phyloP scores from a whole-genome alignment of 768 basidiomycete genomes.

The Tricholoma furcatifolium region DNA sequence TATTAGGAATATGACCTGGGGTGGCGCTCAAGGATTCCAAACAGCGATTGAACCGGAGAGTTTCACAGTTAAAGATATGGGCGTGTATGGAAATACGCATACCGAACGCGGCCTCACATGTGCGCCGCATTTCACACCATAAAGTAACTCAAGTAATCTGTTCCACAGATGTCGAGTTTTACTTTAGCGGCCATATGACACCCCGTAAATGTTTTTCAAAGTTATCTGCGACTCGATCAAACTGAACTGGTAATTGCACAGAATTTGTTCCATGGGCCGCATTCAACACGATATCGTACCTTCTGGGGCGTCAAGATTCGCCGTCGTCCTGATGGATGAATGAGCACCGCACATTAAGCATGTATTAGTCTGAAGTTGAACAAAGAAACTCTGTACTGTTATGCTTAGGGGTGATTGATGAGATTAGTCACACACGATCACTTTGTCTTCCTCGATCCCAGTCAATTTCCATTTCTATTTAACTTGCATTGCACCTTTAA shows the following conservation, averaged over 20 bases:
- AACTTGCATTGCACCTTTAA: not conserved
- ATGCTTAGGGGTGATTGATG: no score
- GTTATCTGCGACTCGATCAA: not conserved
- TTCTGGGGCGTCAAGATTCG: conserved; percentile 45
- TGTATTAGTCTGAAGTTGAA: no score
- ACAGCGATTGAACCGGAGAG: conserved; percentile 57
- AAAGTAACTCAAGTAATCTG: no score
- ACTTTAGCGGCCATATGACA: conserved; percentile 59
- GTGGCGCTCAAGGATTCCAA: conserved; percentile 66
- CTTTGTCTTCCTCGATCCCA: no score
- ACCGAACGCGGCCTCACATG: conserved; percentile 67
- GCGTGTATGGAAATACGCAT: conserved; percentile 59
- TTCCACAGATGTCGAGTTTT: conserved; percentile 52
- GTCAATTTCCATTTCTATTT: no score
- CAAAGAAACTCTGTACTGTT: no score
- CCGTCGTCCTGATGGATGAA: conserved; percentile 30
- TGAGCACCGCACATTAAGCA: no score
- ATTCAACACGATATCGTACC: conserved; percentile 38
- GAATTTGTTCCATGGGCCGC: conserved; percentile 53
- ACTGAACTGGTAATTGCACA: conserved; percentile 9
- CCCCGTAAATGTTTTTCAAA: conserved; percentile 38
- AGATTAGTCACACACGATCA: no score
- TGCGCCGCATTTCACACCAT: conserved; percentile 31
- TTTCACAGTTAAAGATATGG: conserved; percentile 62
- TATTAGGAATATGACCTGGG: conserved; percentile 48